Evolutionary conservation across 2,329 filamentous ascomycete species (phyloP), one percentile per base, ranked within the genome.

Genomic region (Claviceps humidiphila): DNA sequence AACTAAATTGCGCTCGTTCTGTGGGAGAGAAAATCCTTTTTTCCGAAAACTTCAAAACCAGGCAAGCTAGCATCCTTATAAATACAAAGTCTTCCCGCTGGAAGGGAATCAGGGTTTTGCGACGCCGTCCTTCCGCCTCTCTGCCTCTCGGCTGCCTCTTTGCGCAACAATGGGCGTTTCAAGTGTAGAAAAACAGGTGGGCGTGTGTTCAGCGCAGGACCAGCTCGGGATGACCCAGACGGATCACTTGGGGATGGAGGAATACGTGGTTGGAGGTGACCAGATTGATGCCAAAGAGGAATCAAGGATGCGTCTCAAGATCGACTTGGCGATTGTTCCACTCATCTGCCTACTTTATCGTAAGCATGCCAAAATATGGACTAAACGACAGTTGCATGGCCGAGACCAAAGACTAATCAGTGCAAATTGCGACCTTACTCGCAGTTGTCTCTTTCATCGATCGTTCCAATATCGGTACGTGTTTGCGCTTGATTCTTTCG

Each of bases 311-410:
- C 71, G 80, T 3, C 65, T 66, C 58, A 86, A 86, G 64, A 82
- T 86, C 41, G 82, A 86, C 59, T 57, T 83, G 5, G 76, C 71
- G 56, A 75, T 85, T 46, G 69, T 86, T 0, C 83, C 83, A 0
- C 82, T 80, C 0, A 78, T 85, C 0, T 68, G 81, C 0, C 54
- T 85, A 1, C 68, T 86, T 13, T 86, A 85, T 59, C 70, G 55
- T 49, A 11, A 49, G 47, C 85, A 0, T 14, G 45, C 30, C 30
- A 30, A 42, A 17, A 4, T 42, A 22, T 34, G 30, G 30, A 14
- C 5, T n/a, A 5, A 44, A 5, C 16, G 22, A 14, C 16, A 14
- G 42, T 44, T 16, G 4, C 16, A 11, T 16, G 13, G 20, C 5
- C 26, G 26, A 30, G 26, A 20, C 37, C 26, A 34, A 11, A 46